These are phyloP conservation scores for Eustoma russellianum DNA, from an alignment of 257 asterid genomes.

Conservation along the genomic window DNA sequence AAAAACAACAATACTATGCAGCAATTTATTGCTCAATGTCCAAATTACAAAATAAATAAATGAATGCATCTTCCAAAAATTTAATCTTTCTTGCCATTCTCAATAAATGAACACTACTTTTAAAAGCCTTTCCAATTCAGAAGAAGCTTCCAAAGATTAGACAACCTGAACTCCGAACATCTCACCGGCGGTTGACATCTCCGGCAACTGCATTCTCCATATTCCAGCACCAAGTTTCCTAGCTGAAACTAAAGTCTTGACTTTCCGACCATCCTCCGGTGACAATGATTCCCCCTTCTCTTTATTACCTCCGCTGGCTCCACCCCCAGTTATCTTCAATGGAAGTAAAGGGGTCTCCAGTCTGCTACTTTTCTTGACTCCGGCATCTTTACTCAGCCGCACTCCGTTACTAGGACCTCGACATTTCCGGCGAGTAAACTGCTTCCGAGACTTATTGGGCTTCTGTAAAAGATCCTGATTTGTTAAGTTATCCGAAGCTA, in stretches of 20 bases:
- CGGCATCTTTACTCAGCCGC: too few species aligned
- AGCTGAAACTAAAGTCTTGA: constrained; percentile 22
- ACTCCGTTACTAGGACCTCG: too few species aligned
- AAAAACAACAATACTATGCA: too few species aligned
- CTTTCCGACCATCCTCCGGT: constrained; percentile 14
- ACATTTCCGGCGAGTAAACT: constrained; percentile 11
- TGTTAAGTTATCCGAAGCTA: constrained; percentile 12
- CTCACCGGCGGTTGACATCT: constrained; percentile 19
- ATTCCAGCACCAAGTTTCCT: constrained; percentile 49
- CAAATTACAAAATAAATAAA: neutral
- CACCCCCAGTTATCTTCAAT: too few species aligned
- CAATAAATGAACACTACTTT: neutral
- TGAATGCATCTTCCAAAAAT: neutral
- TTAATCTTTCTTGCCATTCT: neutral
- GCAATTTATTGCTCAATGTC: neutral
- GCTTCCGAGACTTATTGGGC: constrained; percentile 17
- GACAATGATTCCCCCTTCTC: too few species aligned
- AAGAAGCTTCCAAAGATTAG: constrained; percentile 8
- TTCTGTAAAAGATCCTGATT: constrained; percentile 33
- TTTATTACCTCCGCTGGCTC: too few species aligned
- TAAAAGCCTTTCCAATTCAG: neutral
- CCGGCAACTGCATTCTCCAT: constrained; percentile 60
- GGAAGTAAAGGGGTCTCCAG: too few species aligned
- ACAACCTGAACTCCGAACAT: constrained; percentile 39
- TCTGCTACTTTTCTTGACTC: too few species aligned